Base-by-base conservation (phyloP, 2,329 filamentous ascomycete species). In the Paecilomyces dactylethromorphus region DNA sequence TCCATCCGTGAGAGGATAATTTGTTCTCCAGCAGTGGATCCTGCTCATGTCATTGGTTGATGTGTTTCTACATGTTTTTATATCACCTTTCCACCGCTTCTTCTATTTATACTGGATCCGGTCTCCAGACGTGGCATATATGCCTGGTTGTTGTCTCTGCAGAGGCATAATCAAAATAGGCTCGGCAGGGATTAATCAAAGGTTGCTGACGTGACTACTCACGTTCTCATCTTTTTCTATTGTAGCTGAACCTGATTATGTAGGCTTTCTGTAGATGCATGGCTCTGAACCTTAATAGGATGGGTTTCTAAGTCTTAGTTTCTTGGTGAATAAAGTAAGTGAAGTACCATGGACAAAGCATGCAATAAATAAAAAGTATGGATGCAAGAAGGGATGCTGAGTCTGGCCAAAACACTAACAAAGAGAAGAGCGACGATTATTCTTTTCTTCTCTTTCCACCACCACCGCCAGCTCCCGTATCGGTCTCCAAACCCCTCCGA, bases 401-500 rank as follows among this genome's bases (percentile, higher is more conserved):
- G 13, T 15, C 50, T 11, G 15, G 50, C 6, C 21, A 52, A 21
- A 52, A 11, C 8, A 52, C 12, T 5, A 52, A 29, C 7, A 52
- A 29, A 54, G 29, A 18, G 11, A 32, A 31, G n/a, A 54, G 13
- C 12, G 29, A 35, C 21, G 10, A 18, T 21, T 63, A 71, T 54
- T 58, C 67, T 56, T 70, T 53, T 21, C 68, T 65, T 62, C 73
- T 73, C 45, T 67, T 66, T 7, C 62, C 65, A 55, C 60, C 63
- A 57, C 61, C 64, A 52, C 58, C 56, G 45, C 50, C 58, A 54
- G 59, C 63, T 24, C 62, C 59, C 54, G 55, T 61, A 56, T 63
- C 63, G 59, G 58, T 61, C 39, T 73, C 74, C 26, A 69, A 63
- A 11, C 71, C 73, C 61, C 84, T 78, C 62, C 84, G 77, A 55